These are phyloP conservation scores for Phoenix dactylifera DNA, from an alignment of 176 grass and related monocot species.

Conservation along the genomic window DNA sequence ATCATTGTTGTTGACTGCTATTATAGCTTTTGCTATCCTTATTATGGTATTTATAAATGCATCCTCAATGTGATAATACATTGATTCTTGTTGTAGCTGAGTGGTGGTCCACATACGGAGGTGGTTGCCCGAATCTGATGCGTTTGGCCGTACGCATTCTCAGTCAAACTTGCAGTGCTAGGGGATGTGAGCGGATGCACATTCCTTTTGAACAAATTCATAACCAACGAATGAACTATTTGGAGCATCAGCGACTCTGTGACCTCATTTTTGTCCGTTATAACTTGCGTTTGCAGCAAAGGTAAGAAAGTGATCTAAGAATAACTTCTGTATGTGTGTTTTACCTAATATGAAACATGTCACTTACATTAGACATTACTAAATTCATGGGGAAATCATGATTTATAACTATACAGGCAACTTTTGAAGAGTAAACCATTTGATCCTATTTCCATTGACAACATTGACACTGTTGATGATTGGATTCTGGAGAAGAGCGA, in stretches of 20 bases:
- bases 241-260: slow-evolving; percentile 61
- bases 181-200: slow-evolving; percentile 42
- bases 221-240: slow-evolving; percentile 66
- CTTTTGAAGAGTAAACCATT: slow-evolving; percentile 42
- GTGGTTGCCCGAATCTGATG: slow-evolving; percentile 72
- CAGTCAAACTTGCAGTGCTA: slow-evolving; percentile 82
- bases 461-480: slow-evolving; percentile 68
- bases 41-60: no score
- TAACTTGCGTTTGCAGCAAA: slow-evolving; percentile 77
- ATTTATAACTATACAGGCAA: slow-evolving; percentile 34
- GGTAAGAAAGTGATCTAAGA: slow-evolving; percentile 26
- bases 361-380: no score
- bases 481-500: slow-evolving; percentile 66
- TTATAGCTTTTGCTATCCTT: no score
- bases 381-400: neutral
- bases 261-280: slow-evolving; percentile 85
- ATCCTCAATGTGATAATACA: no score
- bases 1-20: no score
- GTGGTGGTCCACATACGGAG: slow-evolving; percentile 89
- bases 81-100: slow-evolving; percentile 44
- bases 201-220: slow-evolving; percentile 71
- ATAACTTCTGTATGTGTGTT: no score
- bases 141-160: slow-evolving; percentile 70
- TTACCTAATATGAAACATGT: no score
- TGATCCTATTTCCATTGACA: slow-evolving; percentile 66